Base-by-base conservation (phyloP, 345 rosid genomes). In the Orychophragmus violaceus region DNA sequence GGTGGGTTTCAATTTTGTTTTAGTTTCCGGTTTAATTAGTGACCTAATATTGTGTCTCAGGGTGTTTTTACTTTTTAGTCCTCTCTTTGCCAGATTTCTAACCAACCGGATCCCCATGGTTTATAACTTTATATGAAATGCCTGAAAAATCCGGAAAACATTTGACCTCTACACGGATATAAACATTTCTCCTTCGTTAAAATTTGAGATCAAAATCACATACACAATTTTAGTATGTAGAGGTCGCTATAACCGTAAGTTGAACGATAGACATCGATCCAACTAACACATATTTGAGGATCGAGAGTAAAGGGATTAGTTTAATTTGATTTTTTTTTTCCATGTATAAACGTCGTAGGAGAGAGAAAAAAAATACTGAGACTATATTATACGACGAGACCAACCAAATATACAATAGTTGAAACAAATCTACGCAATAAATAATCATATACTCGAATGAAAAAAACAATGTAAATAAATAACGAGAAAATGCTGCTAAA, bases 371-470 rank as follows among this genome's bases (percentile, higher is more conserved):
- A 24, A 32, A 11, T 5, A 14, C 55, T 18, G 59, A 48, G 21
- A 49, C 25, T 18, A 35, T 72, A 51, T 66, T 32, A 59, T 17
- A 39, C 37, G 55, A 59, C 10, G 42, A 66, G 51, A 42, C 68
- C 24, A 73, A 60, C 42, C 49, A 73, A 39, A 66, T 66, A 13
- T 73, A 73, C 77, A 73, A 59, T 42, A 41, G 25, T 18, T 0
- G 32, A 65, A 65, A 39, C 24, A 44, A 59, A 30, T 49, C 59
- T 49, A 65, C 54, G 57, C 41, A 39, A 64, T 71, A 62, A 55
- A 71, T 56, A 71, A 58, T 48, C 59, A 35, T 68, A 33, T 71
- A 36, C 53, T 64, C 66, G 22, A 73, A 24, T 18, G 48, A 59
- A 50, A 59, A n/a, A 66, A 73, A 42, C 56, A 59, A 52, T 59